These are phyloP conservation scores for Neurospora sp. DNA, from an alignment of 2,329 filamentous ascomycete genomes.

Conservation along the genomic window DNA sequence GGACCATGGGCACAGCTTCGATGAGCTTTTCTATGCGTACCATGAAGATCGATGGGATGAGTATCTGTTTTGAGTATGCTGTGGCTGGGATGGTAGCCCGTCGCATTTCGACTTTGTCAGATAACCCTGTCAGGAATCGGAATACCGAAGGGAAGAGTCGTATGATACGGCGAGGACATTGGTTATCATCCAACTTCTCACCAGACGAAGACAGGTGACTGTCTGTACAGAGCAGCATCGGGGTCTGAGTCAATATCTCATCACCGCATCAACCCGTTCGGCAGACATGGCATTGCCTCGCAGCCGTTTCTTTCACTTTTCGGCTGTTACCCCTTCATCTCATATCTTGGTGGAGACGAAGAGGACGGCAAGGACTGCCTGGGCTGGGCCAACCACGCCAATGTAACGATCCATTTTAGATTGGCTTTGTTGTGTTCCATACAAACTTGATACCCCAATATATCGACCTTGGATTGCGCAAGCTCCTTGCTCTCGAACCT, in stretches of 20 bases:
- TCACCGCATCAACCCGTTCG: not conserved
- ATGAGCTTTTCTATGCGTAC: constrained; percentile 20
- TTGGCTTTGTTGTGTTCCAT: not conserved
- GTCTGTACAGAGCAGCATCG: not conserved
- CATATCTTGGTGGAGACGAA: not conserved
- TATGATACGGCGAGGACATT: not conserved
- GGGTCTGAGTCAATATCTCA: not conserved
- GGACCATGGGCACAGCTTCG: constrained; percentile 17
- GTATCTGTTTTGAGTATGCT: constrained; percentile 16
- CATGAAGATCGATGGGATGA: constrained; percentile 22
- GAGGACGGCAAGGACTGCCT: not conserved
- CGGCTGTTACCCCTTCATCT: not conserved
- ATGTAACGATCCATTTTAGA: not conserved
- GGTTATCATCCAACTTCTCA: not conserved
- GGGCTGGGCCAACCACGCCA: not conserved
- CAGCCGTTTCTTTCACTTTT: not conserved
- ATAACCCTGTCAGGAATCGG: not conserved
- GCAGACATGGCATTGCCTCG: not conserved
- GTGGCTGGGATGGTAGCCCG: not conserved
- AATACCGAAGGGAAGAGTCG: not conserved
- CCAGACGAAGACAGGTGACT: not conserved
- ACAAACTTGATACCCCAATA: not conserved
- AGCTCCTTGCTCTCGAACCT: not conserved
- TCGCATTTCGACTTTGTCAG: not conserved
- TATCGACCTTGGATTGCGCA: not conserved